Evolutionary conservation across 257 asterid genomes (phyloP).

Genomic region (Penstemon newberryi): DNA sequence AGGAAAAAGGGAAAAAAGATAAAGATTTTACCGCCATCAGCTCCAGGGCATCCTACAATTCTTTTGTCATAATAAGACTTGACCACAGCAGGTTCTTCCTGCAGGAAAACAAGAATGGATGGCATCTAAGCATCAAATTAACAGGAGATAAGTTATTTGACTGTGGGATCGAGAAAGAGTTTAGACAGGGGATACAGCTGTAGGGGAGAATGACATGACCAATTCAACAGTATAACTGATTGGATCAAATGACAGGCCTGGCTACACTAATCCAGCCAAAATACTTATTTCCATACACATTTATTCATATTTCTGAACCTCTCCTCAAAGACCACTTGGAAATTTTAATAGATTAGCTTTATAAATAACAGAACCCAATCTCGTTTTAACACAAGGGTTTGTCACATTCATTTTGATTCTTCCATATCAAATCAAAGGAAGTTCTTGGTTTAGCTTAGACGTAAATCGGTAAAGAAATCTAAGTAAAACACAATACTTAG

Average conservation of each 20-base stretch:
- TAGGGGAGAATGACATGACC: background rate
- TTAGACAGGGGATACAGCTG: background rate
- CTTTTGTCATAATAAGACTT: constrained; percentile 82
- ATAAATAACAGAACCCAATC: too few species aligned
- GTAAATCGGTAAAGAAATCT: too few species aligned
- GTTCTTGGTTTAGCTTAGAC: too few species aligned
- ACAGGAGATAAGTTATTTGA: background rate
- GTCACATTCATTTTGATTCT: too few species aligned
- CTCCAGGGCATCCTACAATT: constrained; percentile 99
- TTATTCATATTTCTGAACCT: too few species aligned
- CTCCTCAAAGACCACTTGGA: too few species aligned
- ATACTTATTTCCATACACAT: too few species aligned
- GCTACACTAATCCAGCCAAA: too few species aligned
- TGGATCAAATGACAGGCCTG: background rate
- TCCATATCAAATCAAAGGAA: too few species aligned
- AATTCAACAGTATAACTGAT: background rate
- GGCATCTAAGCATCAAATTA: constrained; percentile 7
- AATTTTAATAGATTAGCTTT: too few species aligned
- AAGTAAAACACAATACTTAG: too few species aligned
- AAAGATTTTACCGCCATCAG: constrained; percentile 77
- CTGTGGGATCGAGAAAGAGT: background rate
- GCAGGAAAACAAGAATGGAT: constrained; percentile 32
- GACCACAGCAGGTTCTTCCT: constrained; percentile 95
- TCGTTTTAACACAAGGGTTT: too few species aligned
- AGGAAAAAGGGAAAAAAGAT: constrained; percentile 4